phyloP scores from a whole-genome alignment of 371 early-diverging fungal species.

The Apophysomyces variabilis region DNA sequence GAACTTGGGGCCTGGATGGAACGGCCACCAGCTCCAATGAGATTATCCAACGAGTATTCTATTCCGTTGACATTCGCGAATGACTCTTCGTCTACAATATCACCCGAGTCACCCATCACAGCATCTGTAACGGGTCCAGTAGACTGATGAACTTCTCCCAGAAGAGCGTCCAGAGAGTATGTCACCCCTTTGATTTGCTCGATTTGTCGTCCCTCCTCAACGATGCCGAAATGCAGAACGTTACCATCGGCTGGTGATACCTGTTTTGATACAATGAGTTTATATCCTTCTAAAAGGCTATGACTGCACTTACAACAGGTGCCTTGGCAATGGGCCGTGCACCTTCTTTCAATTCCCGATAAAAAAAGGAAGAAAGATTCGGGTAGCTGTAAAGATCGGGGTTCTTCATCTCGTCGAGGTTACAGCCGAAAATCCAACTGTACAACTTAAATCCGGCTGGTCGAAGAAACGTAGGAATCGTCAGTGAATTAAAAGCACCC shows the following conservation, averaged over 20 bases:
- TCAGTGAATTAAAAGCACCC: constrained; percentile 86
- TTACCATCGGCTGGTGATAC: constrained; percentile 91
- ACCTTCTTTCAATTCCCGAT: constrained; percentile 81
- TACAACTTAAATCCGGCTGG: constrained; percentile 78
- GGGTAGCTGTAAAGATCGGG: constrained; percentile 78
- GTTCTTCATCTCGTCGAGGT: constrained; percentile 91
- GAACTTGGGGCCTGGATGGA: constrained; percentile 34
- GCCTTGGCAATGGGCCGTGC: constrained; percentile 72
- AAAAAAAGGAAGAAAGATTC: constrained; percentile 91
- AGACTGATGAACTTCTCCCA: constrained; percentile 69
- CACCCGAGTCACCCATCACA: constrained; percentile 49
- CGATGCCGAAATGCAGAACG: constrained; percentile 87
- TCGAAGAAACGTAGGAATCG: constrained; percentile 81
- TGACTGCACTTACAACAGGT: constrained; percentile 56
- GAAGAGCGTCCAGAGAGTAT: constrained; percentile 85
- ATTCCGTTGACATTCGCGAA: constrained; percentile 93
- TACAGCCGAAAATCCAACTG: constrained; percentile 87
- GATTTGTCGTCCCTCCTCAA: constrained; percentile 71
- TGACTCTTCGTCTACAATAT: constrained; percentile 70
- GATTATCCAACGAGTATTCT: constrained; percentile 83
- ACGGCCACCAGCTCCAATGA: constrained; percentile 65
- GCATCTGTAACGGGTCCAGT: constrained; percentile 43
- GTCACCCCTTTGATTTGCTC: constrained; percentile 95
- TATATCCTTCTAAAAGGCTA: not conserved
- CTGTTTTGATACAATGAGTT: constrained; percentile 27